phyloP scores from a whole-genome alignment of 148 eudicot genomes.

The Gaultheria prostrata region DNA sequence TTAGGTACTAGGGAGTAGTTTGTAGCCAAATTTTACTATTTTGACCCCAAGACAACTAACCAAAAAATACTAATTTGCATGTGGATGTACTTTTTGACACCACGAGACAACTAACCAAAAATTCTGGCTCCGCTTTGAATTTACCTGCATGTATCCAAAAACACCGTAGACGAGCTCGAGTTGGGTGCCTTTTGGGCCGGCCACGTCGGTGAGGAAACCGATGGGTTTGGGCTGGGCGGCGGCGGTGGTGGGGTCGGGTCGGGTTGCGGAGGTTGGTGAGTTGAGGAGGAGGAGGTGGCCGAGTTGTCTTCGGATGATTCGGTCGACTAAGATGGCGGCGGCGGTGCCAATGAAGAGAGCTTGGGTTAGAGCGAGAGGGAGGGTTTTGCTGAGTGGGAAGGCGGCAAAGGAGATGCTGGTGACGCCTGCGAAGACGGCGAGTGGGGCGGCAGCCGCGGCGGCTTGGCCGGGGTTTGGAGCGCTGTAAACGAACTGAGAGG shows the following conservation, averaged over 20 bases:
- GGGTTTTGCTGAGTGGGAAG: constrained; percentile 73
- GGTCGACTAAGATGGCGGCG: constrained; percentile 66
- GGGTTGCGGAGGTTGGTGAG: constrained; percentile 29
- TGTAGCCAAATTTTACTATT: too few relatives aligned
- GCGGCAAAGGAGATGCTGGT: constrained; percentile 72
- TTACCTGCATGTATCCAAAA: constrained; percentile 78
- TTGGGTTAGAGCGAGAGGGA: constrained; percentile 57
- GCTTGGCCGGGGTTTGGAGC: constrained; percentile 96
- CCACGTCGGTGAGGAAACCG: constrained; percentile 68
- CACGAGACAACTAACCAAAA: too few relatives aligned
- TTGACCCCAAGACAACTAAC: too few relatives aligned
- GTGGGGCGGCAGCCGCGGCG: constrained; percentile 88
- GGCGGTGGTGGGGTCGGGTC: constrained; percentile 22
- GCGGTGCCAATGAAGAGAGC: constrained; percentile 66
- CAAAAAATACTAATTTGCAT: too few relatives aligned
- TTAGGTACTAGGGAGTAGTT: too few relatives aligned
- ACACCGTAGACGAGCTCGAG: constrained; percentile 86
- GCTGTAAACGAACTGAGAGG: constrained; percentile 89
- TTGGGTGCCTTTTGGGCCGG: constrained; percentile 90
- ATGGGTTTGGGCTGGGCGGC: constrained; percentile 34
- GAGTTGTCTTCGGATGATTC: constrained; percentile 63
- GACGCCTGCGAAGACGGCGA: constrained; percentile 77
- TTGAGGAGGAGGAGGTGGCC: constrained; percentile 69
- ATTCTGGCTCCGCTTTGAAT: too few relatives aligned
- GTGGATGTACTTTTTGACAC: too few relatives aligned